Evolutionary conservation across 2,329 filamentous ascomycete species (phyloP).

Genomic region (Neoscytalidium dimidiatum): DNA sequence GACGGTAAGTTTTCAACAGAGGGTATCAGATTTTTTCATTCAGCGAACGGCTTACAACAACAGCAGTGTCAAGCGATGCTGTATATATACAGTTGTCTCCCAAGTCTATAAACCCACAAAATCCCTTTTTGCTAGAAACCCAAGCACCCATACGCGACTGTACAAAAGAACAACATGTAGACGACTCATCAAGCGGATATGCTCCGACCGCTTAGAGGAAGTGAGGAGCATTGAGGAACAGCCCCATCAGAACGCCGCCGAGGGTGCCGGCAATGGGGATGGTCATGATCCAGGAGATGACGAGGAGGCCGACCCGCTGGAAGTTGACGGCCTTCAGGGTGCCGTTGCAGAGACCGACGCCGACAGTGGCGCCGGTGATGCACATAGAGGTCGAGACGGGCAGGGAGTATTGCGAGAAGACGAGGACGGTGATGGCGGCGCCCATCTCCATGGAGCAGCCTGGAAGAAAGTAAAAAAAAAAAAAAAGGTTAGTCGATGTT

Average conservation of each 20-base stretch:
- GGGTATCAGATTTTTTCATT: no score
- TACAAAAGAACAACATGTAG: no score
- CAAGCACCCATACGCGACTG: no score
- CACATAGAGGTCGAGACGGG: conserved; percentile 71
- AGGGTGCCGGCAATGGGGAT: conserved; percentile 64
- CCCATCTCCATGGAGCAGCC: conserved; percentile 77
- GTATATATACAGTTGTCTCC: no score
- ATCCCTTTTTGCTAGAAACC: no score
- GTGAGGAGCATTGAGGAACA: conserved; percentile 62
- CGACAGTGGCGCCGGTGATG: conserved; percentile 77
- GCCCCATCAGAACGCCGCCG: conserved; percentile 47
- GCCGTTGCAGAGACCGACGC: conserved; percentile 77
- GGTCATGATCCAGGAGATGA: conserved; percentile 68
- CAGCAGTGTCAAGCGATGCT: no score
- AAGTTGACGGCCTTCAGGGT: conserved; percentile 72
- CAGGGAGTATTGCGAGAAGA: conserved; percentile 74
- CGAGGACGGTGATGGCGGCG: conserved; percentile 72
- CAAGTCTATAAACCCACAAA: no score
- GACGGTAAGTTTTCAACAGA: no score
- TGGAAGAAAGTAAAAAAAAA: conserved; percentile 1
- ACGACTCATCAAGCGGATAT: no score
- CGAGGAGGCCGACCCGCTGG: conserved; percentile 66
- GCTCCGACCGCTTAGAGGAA: conserved; percentile 34
- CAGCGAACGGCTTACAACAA: no score
- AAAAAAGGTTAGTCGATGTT: neutral